Percentiles rank a stretch among this genome's conserved stretches.
Conservation (phyloP, 1,284 basidiomycete species). For the Trichosporon sp. region DNA sequence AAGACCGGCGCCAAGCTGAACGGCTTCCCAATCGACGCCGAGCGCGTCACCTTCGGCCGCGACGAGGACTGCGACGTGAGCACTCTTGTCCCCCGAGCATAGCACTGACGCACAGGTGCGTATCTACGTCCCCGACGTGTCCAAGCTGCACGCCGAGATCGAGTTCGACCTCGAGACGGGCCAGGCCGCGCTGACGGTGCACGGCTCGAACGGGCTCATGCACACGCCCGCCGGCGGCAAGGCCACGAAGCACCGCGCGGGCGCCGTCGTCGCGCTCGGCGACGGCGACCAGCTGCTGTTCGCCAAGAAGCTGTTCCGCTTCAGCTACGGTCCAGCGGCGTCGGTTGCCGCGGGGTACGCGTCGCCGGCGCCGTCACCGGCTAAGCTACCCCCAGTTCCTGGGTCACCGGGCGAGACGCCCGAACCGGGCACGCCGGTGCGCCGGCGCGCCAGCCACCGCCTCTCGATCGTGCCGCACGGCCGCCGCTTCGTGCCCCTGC, state of each 20-base stretch:
- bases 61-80: constrained; percentile 43
- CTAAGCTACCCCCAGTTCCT: neutral
- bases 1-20: constrained; percentile 31
- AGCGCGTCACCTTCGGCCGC: constrained; percentile 40
- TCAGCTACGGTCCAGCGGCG: constrained; percentile 32
- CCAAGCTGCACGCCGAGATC: constrained; percentile 45
- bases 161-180: constrained; percentile 38
- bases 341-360: constrained; percentile 3
- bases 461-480: constrained; percentile 41
- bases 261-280: constrained; percentile 24
- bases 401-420: neutral
- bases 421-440: constrained; percentile 1
- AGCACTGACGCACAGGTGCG: constrained; percentile 32
- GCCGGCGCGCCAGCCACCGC: constrained; percentile 31
- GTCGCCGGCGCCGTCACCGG: constrained; percentile 4
- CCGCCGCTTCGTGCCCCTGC: constrained; percentile 40
- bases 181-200: constrained; percentile 39
- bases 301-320: constrained; percentile 45
- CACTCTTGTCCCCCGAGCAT: neutral
- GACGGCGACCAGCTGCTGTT: constrained; percentile 41
- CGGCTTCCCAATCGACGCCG: constrained; percentile 35
- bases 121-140: constrained; percentile 46
- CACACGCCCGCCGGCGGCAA: constrained; percentile 20
- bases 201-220: constrained; percentile 37
- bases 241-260: constrained; percentile 22